These are phyloP conservation scores for Tuctoria greenei DNA, from an alignment of 176 grass and related monocot species.

Conservation along the genomic window DNA sequence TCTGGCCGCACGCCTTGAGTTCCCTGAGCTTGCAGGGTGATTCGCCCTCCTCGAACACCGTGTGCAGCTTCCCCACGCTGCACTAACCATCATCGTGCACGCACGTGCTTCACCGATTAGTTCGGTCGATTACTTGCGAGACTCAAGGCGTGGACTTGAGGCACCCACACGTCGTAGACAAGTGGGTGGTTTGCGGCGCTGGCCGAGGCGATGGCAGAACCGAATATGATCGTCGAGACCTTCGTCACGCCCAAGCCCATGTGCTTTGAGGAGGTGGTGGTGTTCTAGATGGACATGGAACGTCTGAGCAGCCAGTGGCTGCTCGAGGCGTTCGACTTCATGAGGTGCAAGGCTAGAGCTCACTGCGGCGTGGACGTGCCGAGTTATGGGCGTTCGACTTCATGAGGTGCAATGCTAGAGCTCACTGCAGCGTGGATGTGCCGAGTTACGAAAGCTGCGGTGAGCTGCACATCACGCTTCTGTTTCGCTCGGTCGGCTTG, in stretches of 20 bases:
- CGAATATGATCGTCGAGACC: conserved; percentile 31
- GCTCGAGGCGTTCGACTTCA: conserved; percentile 42
- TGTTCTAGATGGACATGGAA: conserved; percentile 49
- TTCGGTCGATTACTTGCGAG: too few species aligned
- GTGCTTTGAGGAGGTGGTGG: conserved; percentile 72
- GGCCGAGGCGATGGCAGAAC: not conserved
- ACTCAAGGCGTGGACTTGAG: too few species aligned
- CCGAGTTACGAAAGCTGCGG: not conserved
- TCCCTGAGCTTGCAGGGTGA: too few species aligned
- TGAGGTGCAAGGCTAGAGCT: conserved; percentile 61
- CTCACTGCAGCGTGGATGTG: too few species aligned
- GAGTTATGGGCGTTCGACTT: too few species aligned
- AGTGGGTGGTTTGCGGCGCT: conserved; percentile 40
- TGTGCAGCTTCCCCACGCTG: too few species aligned
- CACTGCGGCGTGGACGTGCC: conserved; percentile 36
- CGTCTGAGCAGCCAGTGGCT: conserved; percentile 36
- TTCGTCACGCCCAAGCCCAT: conserved; percentile 8
- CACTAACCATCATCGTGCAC: too few species aligned
- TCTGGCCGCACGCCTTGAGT: too few species aligned
- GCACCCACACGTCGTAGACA: too few species aligned
- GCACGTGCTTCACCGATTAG: too few species aligned
- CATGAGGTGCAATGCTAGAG: too few species aligned
- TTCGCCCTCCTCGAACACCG: too few species aligned
- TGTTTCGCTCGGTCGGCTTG: conserved; percentile 47
- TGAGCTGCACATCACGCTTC: conserved; percentile 47